Evolutionary conservation across 2,329 filamentous ascomycete species (phyloP), one percentile per base, ranked within the genome.

Genomic region (Plenodomus lindquistii): DNA sequence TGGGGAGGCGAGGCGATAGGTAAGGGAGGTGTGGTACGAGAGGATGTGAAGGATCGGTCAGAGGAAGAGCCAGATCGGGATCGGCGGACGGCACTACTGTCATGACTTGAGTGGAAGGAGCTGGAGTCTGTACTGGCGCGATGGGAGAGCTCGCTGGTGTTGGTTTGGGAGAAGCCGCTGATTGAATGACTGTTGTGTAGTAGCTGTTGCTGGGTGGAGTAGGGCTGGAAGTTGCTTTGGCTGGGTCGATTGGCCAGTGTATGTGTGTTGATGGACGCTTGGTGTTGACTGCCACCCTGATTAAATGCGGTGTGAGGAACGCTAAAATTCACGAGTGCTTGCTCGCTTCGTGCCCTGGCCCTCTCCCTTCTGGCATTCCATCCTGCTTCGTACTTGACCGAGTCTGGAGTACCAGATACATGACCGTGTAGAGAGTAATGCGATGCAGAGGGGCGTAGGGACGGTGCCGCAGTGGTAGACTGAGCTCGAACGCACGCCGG

Each of bases 311-410:
- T 41, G 42, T 40, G 38, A 53, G 29, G 50, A 52, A 42, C 50
- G 50, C 17, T 46, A 20, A 7, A 18, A 2, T n/a, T 58, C 44
- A 35, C 11, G 4, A 31, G 6, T 8, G 52, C 55, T 47, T 55
- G 43, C 36, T 65, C 57, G 4, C 51, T 48, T n/a, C 43, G 53
- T 2, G 50, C 44, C 21, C 57, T 55, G 13, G 62, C 52, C 36
- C 41, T 50, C 17, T 60, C 57, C 21, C 59, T 52, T 21, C 52
- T 53, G 4, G 49, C 52, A 43, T 61, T 66, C 55, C 57, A 65
- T 1, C 48, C 54, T 31, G 52, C 44, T 8, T 52, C 50, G n/a
- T 46, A 38, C n/a, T 40, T 34, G 5, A 15, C 24, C 16, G 41
- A 15, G 18, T 40, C n/a, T 36, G 16, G 24, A 17, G 31, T 13